Evolutionary conservation across 163 green algal genomes (phyloP).

Genomic region (Scenedesmus sp.): DNA sequence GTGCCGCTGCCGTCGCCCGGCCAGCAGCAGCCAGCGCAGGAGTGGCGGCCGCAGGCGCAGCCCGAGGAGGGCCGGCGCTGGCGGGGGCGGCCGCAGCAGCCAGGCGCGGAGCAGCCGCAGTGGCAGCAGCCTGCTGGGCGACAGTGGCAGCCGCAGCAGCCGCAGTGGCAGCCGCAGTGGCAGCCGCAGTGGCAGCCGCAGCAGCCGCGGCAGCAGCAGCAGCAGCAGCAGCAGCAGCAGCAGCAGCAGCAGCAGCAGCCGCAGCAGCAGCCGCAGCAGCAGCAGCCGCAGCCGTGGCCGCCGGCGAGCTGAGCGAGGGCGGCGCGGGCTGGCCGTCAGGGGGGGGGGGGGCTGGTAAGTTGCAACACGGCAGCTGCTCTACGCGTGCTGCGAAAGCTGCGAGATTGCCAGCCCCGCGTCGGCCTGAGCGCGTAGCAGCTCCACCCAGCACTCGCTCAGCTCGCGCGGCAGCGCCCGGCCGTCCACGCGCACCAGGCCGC

Average conservation of each 20-base stretch:
- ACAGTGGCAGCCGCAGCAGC: conserved; percentile 55
- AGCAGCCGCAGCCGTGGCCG: no score
- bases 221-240: conserved; percentile 1
- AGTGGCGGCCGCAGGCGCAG: neutral
- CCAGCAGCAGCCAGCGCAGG: neutral
- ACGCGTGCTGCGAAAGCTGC: neutral
- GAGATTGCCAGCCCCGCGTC: conserved; percentile 24
- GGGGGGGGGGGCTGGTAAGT: no score
- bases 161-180: conserved; percentile 33
- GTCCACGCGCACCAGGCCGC: neutral
- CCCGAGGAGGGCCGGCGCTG: conserved; percentile 46
- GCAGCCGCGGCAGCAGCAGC: neutral
- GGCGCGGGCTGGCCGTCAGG: no score
- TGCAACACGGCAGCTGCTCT: neutral
- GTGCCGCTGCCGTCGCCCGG: no score
- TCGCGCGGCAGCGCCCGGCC: neutral
- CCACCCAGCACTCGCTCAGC: conserved; percentile 25
- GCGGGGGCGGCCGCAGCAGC: conserved; percentile 42
- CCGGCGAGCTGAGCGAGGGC: no score
- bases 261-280: neutral
- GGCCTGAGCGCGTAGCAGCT: neutral
- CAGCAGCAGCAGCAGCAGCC: conserved; percentile 11
- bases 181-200: neutral
- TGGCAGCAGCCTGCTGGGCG: conserved; percentile 53
- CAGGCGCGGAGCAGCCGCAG: conserved; percentile 40